Percentiles rank a stretch among this genome's conserved stretches.
These are phyloP conservation scores for Vairimorpha ceranae DNA, from an alignment of 371 early-diverging fungal species.

Conservation along the genomic window DNA sequence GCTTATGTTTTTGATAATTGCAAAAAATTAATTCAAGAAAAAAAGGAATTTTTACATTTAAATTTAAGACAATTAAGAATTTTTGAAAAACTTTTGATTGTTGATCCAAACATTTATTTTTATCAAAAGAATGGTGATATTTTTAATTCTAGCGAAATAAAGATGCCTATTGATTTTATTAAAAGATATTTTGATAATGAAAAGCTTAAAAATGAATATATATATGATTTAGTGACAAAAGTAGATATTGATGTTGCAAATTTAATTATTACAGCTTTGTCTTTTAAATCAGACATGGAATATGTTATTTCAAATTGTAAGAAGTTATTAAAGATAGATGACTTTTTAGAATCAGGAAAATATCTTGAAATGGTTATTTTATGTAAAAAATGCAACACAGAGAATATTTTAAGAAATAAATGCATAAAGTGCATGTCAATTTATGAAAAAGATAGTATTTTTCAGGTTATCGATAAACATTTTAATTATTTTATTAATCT, in stretches of 20 bases:
- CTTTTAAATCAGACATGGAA: neutral
- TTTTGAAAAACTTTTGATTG: slow-evolving; percentile 44
- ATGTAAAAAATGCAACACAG: slow-evolving; percentile 45
- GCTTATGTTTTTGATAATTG: slow-evolving; percentile 21
- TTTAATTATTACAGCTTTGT: slow-evolving; percentile 1
- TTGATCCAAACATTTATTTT: slow-evolving; percentile 36
- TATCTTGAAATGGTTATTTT: slow-evolving; percentile 8
- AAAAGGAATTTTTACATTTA: slow-evolving; percentile 33
- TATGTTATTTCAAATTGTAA: slow-evolving; percentile 36
- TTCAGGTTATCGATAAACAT: slow-evolving; percentile 33
- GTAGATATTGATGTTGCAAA: slow-evolving; percentile 25
- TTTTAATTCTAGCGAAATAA: slow-evolving; percentile 15
- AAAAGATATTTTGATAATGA: neutral
- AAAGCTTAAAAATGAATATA: neutral
- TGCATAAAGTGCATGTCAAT: slow-evolving; percentile 45
- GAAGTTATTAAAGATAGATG: slow-evolving; percentile 40
- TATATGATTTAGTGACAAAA: slow-evolving; percentile 17
- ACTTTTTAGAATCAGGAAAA: slow-evolving; percentile 21
- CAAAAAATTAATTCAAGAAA: slow-evolving; percentile 1
- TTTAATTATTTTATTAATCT: slow-evolving; percentile 16
- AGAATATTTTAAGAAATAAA: slow-evolving; percentile 37
- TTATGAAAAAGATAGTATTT: slow-evolving; percentile 19
- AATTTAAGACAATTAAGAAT: slow-evolving; percentile 21
- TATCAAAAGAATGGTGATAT: slow-evolving; percentile 14
- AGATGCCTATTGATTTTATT: slow-evolving; percentile 21